phyloP scores from a whole-genome alignment of 768 basidiomycete species.

The Artomyces pyxidatus region DNA sequence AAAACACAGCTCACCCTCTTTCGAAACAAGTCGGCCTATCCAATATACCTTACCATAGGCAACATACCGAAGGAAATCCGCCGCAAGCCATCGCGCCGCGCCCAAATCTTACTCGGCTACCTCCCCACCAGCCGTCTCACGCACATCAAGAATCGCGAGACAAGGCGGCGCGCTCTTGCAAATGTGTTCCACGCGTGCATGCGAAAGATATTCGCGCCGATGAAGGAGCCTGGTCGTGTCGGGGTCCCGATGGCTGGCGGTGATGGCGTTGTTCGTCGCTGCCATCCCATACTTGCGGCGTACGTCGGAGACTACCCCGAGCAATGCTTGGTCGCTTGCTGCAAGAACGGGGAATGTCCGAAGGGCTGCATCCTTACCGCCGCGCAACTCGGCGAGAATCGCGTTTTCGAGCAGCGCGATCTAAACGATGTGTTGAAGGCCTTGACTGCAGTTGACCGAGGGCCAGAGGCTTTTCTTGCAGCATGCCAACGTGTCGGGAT shows the following conservation, averaged over 20 bases:
- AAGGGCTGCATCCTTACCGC: neutral
- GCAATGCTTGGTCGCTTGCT: conserved; percentile 14
- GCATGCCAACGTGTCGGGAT: neutral
- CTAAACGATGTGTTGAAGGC: neutral
- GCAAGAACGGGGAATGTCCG: conserved; percentile 12
- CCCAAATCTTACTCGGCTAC: neutral
- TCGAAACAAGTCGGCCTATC: neutral
- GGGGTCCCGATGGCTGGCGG: conserved; percentile 27
- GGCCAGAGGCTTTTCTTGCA: neutral
- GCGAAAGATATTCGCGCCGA: neutral
- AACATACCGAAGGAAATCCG: conserved; percentile 1
- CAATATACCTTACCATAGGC: neutral
- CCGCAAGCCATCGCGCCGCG: neutral
- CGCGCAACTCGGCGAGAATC: neutral
- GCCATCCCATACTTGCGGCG: conserved; percentile 19
- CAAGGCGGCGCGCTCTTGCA: neutral
- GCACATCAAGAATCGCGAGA: neutral
- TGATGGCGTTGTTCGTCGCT: conserved; percentile 32
- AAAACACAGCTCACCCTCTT: conserved; percentile 12
- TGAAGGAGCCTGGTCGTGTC: conserved; percentile 17
- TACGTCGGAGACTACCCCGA: conserved; percentile 19
- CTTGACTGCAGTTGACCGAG: neutral
- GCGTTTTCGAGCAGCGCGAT: neutral
- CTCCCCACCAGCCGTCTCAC: neutral
- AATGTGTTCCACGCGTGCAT: neutral